These are phyloP conservation scores for Vigna mungo DNA, from an alignment of 306 rosid species.

Conservation along the genomic window DNA sequence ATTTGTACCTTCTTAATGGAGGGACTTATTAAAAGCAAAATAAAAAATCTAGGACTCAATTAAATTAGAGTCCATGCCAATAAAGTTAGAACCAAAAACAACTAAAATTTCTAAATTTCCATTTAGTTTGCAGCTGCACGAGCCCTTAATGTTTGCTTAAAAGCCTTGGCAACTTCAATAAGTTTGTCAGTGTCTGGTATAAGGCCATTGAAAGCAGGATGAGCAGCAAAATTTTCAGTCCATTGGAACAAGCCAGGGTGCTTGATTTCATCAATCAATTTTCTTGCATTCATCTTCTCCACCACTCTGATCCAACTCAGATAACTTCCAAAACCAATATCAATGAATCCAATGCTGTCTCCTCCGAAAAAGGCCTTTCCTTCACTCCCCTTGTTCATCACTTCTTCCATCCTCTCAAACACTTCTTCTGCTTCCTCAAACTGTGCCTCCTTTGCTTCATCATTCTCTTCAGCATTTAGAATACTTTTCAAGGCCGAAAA, in stretches of 20 bases:
- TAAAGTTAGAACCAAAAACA: too few relatives aligned
- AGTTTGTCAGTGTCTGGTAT: constrained; percentile 62
- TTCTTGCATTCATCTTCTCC: constrained; percentile 46
- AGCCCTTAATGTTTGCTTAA: not conserved
- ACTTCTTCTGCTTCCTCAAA: constrained; percentile 44
- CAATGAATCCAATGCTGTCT: constrained; percentile 58
- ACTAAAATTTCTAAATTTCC: not conserved
- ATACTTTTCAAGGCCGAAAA: constrained; percentile 28
- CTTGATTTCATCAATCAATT: constrained; percentile 47
- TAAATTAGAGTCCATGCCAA: not conserved
- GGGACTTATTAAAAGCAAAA: too few relatives aligned
- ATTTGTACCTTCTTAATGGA: too few relatives aligned
- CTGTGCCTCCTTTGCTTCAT: constrained; percentile 54
- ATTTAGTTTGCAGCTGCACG: constrained; percentile 20
- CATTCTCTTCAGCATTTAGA: constrained; percentile 45
- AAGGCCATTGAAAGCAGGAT: constrained; percentile 56
- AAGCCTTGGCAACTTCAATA: constrained; percentile 37
- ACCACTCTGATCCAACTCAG: constrained; percentile 52
- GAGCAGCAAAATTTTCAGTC: constrained; percentile 49
- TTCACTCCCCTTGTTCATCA: constrained; percentile 46
- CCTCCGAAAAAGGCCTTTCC: constrained; percentile 66
- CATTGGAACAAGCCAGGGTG: constrained; percentile 55
- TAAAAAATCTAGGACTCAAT: too few relatives aligned
- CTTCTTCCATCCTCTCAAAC: constrained; percentile 55
- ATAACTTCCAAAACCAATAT: constrained; percentile 58